Evolutionary conservation across 495 filamentous ascomycete species (phyloP).

Genomic region (Hypoxylon crocopeplum): DNA sequence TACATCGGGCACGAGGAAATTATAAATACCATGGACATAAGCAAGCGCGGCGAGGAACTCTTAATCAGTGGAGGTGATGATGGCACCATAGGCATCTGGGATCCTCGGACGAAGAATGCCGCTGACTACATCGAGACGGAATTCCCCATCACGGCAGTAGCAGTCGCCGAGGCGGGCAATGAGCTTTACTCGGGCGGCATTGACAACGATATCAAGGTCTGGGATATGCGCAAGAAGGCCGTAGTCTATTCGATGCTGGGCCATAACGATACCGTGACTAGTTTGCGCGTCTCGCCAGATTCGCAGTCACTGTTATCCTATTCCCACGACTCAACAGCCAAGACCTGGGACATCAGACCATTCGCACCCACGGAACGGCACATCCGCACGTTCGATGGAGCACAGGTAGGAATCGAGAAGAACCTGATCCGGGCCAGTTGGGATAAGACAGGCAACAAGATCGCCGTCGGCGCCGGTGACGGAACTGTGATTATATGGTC

Average conservation of each 20-base stretch:
- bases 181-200: slow-evolving; percentile 96
- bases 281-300: slow-evolving; percentile 87
- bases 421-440: slow-evolving; percentile 92
- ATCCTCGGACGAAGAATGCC: slow-evolving; percentile 89
- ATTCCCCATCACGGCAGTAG: slow-evolving; percentile 90
- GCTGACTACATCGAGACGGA: slow-evolving; percentile 88
- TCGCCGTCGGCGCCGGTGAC: slow-evolving; percentile 90
- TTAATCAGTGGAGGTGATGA: slow-evolving; percentile 91
- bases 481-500: slow-evolving; percentile 93
- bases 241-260: slow-evolving; percentile 87
- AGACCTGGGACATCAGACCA: slow-evolving; percentile 95
- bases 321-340: slow-evolving; percentile 89
- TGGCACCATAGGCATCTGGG: slow-evolving; percentile 94
- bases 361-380: slow-evolving; percentile 89
- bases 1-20: slow-evolving; percentile 95
- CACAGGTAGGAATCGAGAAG: slow-evolving; percentile 85
- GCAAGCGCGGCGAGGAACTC: slow-evolving; percentile 86
- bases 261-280: slow-evolving; percentile 91
- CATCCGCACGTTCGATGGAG: slow-evolving; percentile 86
- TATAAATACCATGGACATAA: slow-evolving; percentile 88
- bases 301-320: slow-evolving; percentile 90
- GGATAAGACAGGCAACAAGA: slow-evolving; percentile 83
- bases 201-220: slow-evolving; percentile 96
- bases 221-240: slow-evolving; percentile 91
- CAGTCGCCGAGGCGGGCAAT: slow-evolving; percentile 89